These are phyloP conservation scores for Talaromyces stipitatus DNA, from an alignment of 495 filamentous ascomycete species.

Conservation along the genomic window DNA sequence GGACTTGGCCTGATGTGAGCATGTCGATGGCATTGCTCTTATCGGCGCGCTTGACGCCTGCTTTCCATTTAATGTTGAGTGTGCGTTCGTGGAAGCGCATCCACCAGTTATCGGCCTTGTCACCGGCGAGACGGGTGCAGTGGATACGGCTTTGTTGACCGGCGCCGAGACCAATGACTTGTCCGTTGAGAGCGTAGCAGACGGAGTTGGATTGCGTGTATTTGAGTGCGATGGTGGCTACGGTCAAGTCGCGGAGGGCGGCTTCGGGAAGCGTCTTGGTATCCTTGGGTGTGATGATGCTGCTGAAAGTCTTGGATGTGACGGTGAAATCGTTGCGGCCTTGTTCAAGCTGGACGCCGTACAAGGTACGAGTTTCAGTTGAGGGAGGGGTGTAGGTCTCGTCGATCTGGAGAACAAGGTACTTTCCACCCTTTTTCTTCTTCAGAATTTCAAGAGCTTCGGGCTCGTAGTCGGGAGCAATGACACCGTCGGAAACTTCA, in stretches of 20 bases:
- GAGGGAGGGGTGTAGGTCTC: slow-evolving; percentile 68
- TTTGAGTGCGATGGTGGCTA: slow-evolving; percentile 94
- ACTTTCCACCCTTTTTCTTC: slow-evolving; percentile 98
- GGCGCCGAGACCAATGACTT: slow-evolving; percentile 88
- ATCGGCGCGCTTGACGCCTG: slow-evolving; percentile 89
- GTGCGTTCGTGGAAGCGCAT: slow-evolving; percentile 89
- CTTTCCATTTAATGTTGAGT: slow-evolving; percentile 87
- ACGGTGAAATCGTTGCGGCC: slow-evolving; percentile 88
- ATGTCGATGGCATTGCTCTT: slow-evolving; percentile 98
- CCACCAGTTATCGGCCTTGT: slow-evolving; percentile 99
- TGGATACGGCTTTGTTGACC: slow-evolving; percentile 97
- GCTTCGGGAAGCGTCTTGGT: slow-evolving; percentile 62
- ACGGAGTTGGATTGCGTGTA: slow-evolving; percentile 99
- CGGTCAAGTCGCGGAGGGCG: slow-evolving; percentile 82
- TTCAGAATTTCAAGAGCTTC: slow-evolving; percentile 84
- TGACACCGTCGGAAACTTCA: slow-evolving; percentile 94
- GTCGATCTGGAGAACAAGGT: slow-evolving; percentile 93
- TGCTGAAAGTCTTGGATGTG: slow-evolving; percentile 73
- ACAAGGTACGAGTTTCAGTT: slow-evolving; percentile 77
- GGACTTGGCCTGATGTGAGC: slow-evolving; percentile 82
- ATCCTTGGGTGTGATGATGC: slow-evolving; percentile 77
- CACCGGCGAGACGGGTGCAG: slow-evolving; percentile 95
- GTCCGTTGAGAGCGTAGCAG: slow-evolving; percentile 92
- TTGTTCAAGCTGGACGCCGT: slow-evolving; percentile 78
- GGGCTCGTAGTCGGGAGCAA: slow-evolving; percentile 77